phyloP scores from a whole-genome alignment of 768 basidiomycete genomes.

The Xerocomus brunneocitrinus region DNA sequence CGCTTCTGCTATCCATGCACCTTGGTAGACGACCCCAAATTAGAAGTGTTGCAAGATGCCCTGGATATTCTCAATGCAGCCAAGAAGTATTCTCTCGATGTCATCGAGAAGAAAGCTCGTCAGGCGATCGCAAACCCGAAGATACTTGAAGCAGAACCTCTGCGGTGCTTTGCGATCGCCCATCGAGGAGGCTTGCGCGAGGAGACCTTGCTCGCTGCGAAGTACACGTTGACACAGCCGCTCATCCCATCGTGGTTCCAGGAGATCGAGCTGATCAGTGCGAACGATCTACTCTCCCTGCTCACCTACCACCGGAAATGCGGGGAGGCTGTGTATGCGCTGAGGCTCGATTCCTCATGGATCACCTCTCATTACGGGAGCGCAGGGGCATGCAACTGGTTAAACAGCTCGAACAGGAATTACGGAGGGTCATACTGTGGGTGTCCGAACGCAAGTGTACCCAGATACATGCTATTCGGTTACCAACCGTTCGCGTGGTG shows the following conservation, averaged over 20 bases:
- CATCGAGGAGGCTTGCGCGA: constrained; percentile 17
- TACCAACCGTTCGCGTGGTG: constrained; percentile 9
- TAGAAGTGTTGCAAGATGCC: constrained; percentile 10
- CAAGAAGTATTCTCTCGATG: constrained; percentile 18
- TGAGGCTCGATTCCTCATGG: constrained; percentile 8
- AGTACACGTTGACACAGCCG: constrained; percentile 23
- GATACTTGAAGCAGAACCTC: constrained; percentile 17
- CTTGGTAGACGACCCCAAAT: constrained; percentile 11
- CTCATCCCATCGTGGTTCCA: constrained; percentile 19
- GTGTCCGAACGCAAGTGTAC: neutral
- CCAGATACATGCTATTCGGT: neutral
- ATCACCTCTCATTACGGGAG: constrained; percentile 12
- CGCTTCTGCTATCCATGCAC: constrained; percentile 22
- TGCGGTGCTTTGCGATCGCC: constrained; percentile 8
- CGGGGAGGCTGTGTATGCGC: constrained; percentile 3
- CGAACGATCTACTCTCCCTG: constrained; percentile 23
- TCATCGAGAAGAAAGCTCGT: constrained; percentile 17
- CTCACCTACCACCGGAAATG: constrained; percentile 22
- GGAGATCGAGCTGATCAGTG: constrained; percentile 28
- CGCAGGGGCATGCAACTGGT: constrained; percentile 6
- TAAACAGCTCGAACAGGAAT: neutral
- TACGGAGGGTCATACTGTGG: neutral
- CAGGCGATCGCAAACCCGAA: constrained; percentile 19
- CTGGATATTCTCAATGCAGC: constrained; percentile 15
- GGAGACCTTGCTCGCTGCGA: constrained; percentile 29